phyloP scores from a whole-genome alignment of 2,329 filamentous ascomycete genomes.

The Colletotrichum brevisporum region DNA sequence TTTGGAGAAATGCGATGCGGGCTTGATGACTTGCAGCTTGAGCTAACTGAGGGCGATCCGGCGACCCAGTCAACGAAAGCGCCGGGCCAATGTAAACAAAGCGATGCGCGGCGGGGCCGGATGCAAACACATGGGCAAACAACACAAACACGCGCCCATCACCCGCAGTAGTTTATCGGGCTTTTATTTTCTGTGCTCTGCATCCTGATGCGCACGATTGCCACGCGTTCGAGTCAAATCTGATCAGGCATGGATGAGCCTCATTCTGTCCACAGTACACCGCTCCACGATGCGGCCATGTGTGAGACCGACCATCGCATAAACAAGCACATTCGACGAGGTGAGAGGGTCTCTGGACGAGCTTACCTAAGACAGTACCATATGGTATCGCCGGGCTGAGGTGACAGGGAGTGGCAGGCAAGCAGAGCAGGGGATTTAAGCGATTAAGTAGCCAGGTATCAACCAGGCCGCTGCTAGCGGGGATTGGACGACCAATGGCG shows the following conservation, averaged over 20 bases:
- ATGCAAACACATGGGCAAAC: not conserved
- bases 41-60: constrained; percentile 2
- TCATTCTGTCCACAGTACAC: not conserved
- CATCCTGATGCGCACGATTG: no score
- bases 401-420: constrained; percentile 13
- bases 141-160: not conserved
- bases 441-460: no score
- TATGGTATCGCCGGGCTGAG: not conserved
- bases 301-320: not conserved
- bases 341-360: not conserved
- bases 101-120: constrained; percentile 18
- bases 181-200: constrained; percentile 3
- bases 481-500: constrained; percentile 28
- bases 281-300: constrained; percentile 2
- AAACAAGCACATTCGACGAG: not conserved
- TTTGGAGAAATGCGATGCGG: constrained; percentile 7
- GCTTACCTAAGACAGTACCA: no score
- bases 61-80: constrained; percentile 16
- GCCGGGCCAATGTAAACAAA: constrained; percentile 34
- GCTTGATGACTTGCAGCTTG: constrained; percentile 17
- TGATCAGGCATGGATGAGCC: not conserved
- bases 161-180: constrained; percentile 7
- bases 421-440: no score
- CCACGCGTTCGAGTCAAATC: not conserved
- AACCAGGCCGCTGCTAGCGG: constrained; percentile 6